A percentile compares a stretch with the other conserved stretches of the same genome.
These are phyloP conservation scores for Botrytis fragariae DNA, from an alignment of 2,329 filamentous ascomycete genomes.

Conservation along the genomic window DNA sequence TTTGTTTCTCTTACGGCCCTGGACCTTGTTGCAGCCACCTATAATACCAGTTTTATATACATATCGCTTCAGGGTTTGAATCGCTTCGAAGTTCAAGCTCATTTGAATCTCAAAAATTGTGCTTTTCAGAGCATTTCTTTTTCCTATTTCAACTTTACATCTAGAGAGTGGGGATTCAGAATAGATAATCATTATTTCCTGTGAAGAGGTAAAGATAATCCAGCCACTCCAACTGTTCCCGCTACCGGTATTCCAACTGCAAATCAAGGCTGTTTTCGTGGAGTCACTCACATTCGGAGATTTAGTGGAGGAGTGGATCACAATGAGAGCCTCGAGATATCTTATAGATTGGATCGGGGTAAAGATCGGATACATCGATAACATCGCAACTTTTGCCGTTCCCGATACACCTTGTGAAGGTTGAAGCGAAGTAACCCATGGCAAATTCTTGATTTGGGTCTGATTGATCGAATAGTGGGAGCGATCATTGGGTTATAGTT, in stretches of 20 bases:
- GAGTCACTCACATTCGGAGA: conserved; percentile 30
- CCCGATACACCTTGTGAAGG: background rate
- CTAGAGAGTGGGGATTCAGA: conserved; percentile 20
- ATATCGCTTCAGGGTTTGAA: conserved; percentile 22
- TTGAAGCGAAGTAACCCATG: background rate
- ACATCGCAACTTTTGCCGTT: conserved; percentile 17
- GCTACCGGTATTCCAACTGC: background rate
- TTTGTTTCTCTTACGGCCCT: conserved; percentile 8
- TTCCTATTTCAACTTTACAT: background rate
- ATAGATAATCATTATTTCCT: background rate
- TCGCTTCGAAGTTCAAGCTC: background rate
- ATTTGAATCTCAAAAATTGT: background rate
- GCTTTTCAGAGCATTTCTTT: background rate
- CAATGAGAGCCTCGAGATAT: conserved; percentile 3
- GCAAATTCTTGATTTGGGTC: background rate
- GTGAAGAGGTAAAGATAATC: background rate
- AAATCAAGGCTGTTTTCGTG: conserved; percentile 16
- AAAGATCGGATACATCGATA: conserved; percentile 15
- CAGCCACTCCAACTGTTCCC: background rate
- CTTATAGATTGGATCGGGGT: conserved; percentile 10
- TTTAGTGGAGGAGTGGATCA: conserved; percentile 27
- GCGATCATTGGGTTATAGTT: conserved; percentile 19
- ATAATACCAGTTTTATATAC: conserved; percentile 32
- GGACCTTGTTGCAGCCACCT: conserved; percentile 25
- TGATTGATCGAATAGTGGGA: background rate